phyloP scores from a whole-genome alignment of 2,329 filamentous ascomycete genomes.

The Fusarium kyushuense region DNA sequence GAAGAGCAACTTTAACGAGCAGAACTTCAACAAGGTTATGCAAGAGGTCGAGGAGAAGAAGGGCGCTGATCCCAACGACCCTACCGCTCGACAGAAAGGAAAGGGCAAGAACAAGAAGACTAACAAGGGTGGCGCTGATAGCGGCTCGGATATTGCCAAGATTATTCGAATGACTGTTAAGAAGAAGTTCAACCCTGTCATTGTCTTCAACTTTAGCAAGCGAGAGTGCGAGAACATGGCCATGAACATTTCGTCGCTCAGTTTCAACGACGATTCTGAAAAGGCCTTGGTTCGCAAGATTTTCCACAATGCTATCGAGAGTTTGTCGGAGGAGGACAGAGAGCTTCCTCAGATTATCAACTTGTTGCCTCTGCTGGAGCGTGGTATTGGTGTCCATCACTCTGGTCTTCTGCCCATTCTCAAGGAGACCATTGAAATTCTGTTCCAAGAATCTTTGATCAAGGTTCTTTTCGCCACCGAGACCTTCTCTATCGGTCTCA shows the following conservation, averaged over 20 bases:
- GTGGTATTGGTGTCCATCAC: slow-evolving; percentile 97
- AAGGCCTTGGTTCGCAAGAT: slow-evolving; percentile 95
- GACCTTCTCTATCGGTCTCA: slow-evolving; percentile 97
- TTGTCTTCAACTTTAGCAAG: slow-evolving; percentile 99
- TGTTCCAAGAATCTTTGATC: slow-evolving; percentile 98
- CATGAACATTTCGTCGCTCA: slow-evolving; percentile 84
- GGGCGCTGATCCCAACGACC: slow-evolving; percentile 84
- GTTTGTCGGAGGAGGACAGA: slow-evolving; percentile 91
- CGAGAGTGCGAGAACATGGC: slow-evolving; percentile 93
- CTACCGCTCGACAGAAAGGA: slow-evolving; percentile 83
- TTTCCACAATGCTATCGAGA: slow-evolving; percentile 92
- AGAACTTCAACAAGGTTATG: slow-evolving; percentile 99
- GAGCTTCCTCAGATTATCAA: slow-evolving; percentile 90
- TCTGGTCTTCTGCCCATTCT: slow-evolving; percentile 94
- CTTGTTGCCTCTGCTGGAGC: slow-evolving; percentile 86
- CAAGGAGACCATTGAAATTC: slow-evolving; percentile 98
- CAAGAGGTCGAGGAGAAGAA: slow-evolving; percentile 87
- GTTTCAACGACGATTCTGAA: slow-evolving; percentile 97
- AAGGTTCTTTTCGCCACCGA: slow-evolving; percentile 98
- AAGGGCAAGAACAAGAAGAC: slow-evolving; percentile 92
- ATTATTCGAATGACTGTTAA: slow-evolving; percentile 99
- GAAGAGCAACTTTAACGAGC: slow-evolving; percentile 94
- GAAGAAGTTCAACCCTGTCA: slow-evolving; percentile 97
- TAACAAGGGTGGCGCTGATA: slow-evolving; percentile 85
- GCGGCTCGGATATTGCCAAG: slow-evolving; percentile 89